Evolutionary conservation across 108 stramenopile genomes (phyloP), one percentile per base, ranked within the genome.

Genomic region (Cyclotella sp.): DNA sequence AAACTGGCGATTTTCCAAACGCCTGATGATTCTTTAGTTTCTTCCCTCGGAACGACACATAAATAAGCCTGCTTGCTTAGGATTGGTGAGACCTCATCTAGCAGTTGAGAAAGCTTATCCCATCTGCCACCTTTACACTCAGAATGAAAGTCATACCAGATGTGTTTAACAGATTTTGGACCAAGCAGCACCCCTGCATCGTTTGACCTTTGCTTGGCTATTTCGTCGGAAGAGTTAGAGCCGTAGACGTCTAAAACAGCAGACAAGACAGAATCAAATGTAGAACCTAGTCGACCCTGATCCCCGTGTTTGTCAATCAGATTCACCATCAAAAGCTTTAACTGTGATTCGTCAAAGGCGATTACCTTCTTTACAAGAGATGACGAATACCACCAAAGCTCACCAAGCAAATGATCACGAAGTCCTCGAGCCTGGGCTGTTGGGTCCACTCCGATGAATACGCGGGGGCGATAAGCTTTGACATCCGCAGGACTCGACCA

Each of bases 61-160:
- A 97, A 94, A 77, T 88, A 95, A 14, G 85, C 86, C 46, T 93
- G 93, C 12, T 85, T 66, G 5, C 74, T 57, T 49, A 96, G 64
- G 9, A 82, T 81, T 3, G 93, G 89, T 54, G 81, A 60, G n/a
- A 98, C 70, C 52, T 88, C 65, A 14, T 87, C 68, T 70, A 98
- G 68, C 28, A 98, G 79, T 55, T 90, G 82, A 39, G 65, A 54
- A 45, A 98, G 83, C 30, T 90, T 90, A 60, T 93, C 90, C 90
- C 95, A 98, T 73, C 91, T 75, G 44, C 93, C 94, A 53, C 89
- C 79, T 73, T 92, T 94, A 68, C 95, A 93, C 84, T 98, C 95
- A 28, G 96, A 91, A 85, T 99, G 98, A 81, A 99, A 99, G 72
- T 99, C 98, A 78, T 90, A 99, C 98, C 98, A 99, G 18, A 96